phyloP scores from a whole-genome alignment of 2,329 filamentous ascomycete species.

The Fusarium liriodendri region DNA sequence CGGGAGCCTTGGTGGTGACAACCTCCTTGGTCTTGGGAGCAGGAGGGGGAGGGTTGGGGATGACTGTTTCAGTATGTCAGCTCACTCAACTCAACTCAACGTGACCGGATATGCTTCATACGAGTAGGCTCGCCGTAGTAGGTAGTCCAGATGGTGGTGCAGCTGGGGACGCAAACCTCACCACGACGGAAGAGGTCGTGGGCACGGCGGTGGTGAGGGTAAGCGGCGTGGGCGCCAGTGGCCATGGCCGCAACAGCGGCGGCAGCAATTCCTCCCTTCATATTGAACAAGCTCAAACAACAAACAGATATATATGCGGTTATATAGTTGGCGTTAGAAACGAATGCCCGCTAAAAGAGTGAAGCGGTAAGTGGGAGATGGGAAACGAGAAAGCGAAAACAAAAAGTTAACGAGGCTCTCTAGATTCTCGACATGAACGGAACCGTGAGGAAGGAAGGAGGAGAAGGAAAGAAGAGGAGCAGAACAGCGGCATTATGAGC shows the following conservation, averaged over 20 bases:
- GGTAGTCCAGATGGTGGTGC: slow-evolving; percentile 80
- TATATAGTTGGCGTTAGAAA: slow-evolving; percentile 54
- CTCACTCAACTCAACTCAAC: background rate
- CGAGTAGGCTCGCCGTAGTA: slow-evolving; percentile 74
- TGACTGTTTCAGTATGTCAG: slow-evolving; percentile 48
- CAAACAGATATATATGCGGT: slow-evolving; percentile 23
- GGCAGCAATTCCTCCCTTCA: slow-evolving; percentile 79
- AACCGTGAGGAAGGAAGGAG: slow-evolving; percentile 53
- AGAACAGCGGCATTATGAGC: slow-evolving; percentile 43
- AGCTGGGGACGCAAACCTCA: slow-evolving; percentile 68
- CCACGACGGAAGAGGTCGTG: slow-evolving; percentile 70
- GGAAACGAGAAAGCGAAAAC: slow-evolving; percentile 64
- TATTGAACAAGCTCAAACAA: slow-evolving; percentile 59
- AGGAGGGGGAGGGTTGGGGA: slow-evolving; percentile 54
- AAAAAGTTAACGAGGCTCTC: slow-evolving; percentile 55
- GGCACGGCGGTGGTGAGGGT: slow-evolving; percentile 70
- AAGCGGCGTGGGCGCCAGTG: slow-evolving; percentile 65
- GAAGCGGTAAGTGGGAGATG: slow-evolving; percentile 73
- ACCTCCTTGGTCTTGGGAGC: slow-evolving; percentile 35
- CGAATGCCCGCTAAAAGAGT: slow-evolving; percentile 90
- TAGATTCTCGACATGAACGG: slow-evolving; percentile 63
- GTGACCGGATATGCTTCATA: slow-evolving; percentile 53
- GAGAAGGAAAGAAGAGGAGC: slow-evolving; percentile 45
- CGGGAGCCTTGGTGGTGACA: slow-evolving; percentile 20
- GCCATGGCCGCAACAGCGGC: slow-evolving; percentile 72